Conservation (phyloP, 2,329 filamentous ascomycete species). For the Trichoderma pleuroti region DNA sequence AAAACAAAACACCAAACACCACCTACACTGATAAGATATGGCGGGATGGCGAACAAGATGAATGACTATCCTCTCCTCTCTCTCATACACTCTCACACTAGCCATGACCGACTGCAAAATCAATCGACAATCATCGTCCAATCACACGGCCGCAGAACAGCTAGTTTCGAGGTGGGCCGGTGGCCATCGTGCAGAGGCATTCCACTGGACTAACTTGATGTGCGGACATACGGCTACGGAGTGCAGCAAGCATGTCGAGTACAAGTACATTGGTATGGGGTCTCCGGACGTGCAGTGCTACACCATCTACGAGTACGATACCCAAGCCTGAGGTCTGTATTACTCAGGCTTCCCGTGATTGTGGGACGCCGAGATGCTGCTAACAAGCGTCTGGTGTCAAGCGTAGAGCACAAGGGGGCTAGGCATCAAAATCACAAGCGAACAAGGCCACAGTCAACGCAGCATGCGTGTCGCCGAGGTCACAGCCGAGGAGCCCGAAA, state of each 20-base stretch:
- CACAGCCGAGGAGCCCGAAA: slow-evolving; percentile 8
- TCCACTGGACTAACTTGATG: not conserved
- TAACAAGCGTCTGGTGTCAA: not conserved
- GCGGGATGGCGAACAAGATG: not conserved
- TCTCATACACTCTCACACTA: not conserved
- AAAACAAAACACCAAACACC: not conserved
- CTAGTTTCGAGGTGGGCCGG: slow-evolving; percentile 7
- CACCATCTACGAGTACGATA: not conserved
- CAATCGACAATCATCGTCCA: not conserved
- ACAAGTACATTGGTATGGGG: not conserved
- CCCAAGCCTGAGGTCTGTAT: not conserved
- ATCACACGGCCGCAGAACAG: not conserved
- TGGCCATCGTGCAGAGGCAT: not conserved
- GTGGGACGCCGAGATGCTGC: not conserved
- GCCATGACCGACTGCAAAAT: not conserved
- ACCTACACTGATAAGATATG: not conserved
- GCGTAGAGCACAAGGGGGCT: not conserved
- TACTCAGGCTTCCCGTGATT: slow-evolving; percentile 1
- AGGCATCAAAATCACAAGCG: not conserved
- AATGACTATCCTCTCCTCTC: not conserved
- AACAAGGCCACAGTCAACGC: not conserved
- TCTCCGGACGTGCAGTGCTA: not conserved
- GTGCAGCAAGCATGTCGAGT: not conserved
- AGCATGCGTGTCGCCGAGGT: not conserved
- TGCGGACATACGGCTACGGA: not conserved